A percentile compares a stretch with the other conserved stretches of the same genome.
Evolutionary conservation across 371 early-diverging fungal genomes (phyloP).

Genomic region (Mortierella sp.): DNA sequence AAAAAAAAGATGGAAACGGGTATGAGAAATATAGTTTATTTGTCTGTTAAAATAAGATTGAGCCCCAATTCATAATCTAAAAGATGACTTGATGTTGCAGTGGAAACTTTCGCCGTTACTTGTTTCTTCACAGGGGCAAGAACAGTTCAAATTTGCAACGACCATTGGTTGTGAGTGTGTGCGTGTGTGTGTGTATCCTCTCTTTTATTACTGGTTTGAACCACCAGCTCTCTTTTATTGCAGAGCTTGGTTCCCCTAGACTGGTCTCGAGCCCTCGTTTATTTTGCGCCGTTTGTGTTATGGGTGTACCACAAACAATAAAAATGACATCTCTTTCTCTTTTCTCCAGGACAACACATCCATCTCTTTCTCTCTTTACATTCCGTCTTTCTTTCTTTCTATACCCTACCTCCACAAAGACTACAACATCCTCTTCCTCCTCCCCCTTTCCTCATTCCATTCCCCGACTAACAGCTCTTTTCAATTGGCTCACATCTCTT

Average conservation of each 20-base stretch:
- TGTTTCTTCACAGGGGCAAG: too few relatives aligned
- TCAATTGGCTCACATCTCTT: constrained; percentile 1
- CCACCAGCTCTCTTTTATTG: too few relatives aligned
- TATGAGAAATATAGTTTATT: too few relatives aligned
- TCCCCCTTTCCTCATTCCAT: neutral
- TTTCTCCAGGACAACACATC: neutral
- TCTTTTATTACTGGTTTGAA: neutral
- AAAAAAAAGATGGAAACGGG: too few relatives aligned
- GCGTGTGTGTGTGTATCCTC: neutral
- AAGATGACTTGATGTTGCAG: too few relatives aligned
- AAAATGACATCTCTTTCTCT: neutral
- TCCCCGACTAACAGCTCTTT: neutral
- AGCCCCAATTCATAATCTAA: too few relatives aligned
- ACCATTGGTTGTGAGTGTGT: too few relatives aligned
- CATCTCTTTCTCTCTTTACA: constrained; percentile 1
- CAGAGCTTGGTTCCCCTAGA: too few relatives aligned
- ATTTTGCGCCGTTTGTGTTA: too few relatives aligned
- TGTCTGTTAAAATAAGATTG: too few relatives aligned
- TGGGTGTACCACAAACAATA: neutral
- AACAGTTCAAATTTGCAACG: too few relatives aligned
- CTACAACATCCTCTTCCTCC: neutral
- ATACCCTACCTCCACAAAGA: neutral
- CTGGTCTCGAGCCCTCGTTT: neutral
- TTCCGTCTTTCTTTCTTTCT: neutral
- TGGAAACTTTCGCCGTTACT: too few relatives aligned